phyloP scores from a whole-genome alignment of 441 rosid genomes.

The Gossypium davidsonii region DNA sequence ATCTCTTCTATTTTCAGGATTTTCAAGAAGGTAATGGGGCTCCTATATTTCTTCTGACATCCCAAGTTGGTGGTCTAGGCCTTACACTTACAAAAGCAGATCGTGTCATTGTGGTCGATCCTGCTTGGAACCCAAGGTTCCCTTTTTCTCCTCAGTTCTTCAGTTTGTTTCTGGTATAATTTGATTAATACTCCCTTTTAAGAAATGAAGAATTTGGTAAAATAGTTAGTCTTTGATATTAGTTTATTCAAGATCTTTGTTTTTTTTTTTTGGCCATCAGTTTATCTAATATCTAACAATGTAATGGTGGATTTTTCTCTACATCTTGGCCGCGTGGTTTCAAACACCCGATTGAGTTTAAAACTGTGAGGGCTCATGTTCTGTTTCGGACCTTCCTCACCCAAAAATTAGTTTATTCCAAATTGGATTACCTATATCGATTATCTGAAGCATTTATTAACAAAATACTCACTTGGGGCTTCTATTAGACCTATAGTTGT shows the following conservation, averaged over 20 bases:
- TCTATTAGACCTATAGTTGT: background rate
- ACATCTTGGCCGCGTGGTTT: too few relatives aligned
- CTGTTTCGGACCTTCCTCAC: too few relatives aligned
- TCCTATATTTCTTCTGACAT: constrained; percentile 83
- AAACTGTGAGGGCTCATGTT: too few relatives aligned
- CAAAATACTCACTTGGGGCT: background rate
- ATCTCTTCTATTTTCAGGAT: constrained; percentile 42
- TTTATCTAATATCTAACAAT: background rate
- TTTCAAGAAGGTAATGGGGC: constrained; percentile 77
- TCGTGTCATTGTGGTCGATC: constrained; percentile 93
- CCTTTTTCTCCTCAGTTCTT: background rate
- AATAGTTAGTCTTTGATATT: background rate
- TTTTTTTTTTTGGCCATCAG: too few relatives aligned
- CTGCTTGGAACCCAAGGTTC: constrained; percentile 99
- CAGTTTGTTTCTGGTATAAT: background rate
- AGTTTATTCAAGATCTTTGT: background rate
- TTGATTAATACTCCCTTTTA: background rate
- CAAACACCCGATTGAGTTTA: too few relatives aligned
- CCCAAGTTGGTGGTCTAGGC: constrained; percentile 98
- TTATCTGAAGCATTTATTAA: background rate
- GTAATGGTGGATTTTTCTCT: background rate
- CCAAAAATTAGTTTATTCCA: background rate
- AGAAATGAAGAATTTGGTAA: background rate
- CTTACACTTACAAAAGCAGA: constrained; percentile 95
- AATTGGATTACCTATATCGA: background rate